These are phyloP conservation scores for Sporothrix dimorphospora DNA, from an alignment of 2,329 filamentous ascomycete species.

Conservation along the genomic window DNA sequence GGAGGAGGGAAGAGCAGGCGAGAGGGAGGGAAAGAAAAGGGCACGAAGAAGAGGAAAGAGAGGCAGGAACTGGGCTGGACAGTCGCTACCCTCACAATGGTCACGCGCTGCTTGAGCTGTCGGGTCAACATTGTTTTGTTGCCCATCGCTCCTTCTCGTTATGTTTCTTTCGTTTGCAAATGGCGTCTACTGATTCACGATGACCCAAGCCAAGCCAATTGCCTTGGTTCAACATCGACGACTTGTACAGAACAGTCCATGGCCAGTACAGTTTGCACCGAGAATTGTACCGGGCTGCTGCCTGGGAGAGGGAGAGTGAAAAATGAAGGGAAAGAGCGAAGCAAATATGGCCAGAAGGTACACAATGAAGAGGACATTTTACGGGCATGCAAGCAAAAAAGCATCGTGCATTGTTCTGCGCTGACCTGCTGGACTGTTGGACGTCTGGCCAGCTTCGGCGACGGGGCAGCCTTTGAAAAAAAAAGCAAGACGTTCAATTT, in stretches of 20 bases:
- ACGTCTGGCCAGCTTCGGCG: background rate
- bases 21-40: background rate
- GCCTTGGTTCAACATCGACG: background rate
- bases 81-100: background rate
- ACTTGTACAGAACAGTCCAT: background rate
- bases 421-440: background rate
- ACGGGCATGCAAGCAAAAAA: background rate
- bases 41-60: background rate
- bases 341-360: background rate
- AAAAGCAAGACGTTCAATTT: background rate
- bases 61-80: background rate
- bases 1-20: background rate
- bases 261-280: background rate
- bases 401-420: background rate
- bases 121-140: background rate
- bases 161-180: background rate
- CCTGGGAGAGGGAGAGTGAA: background rate
- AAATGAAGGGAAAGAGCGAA: background rate
- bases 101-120: background rate
- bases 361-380: background rate
- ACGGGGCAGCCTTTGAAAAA: background rate
- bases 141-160: constrained; percentile 5
- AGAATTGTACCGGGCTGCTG: background rate
- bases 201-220: background rate
- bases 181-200: background rate